These are phyloP conservation scores for Pythium chondricola DNA, from an alignment of 352 stramenopile genomes.

Conservation along the genomic window DNA sequence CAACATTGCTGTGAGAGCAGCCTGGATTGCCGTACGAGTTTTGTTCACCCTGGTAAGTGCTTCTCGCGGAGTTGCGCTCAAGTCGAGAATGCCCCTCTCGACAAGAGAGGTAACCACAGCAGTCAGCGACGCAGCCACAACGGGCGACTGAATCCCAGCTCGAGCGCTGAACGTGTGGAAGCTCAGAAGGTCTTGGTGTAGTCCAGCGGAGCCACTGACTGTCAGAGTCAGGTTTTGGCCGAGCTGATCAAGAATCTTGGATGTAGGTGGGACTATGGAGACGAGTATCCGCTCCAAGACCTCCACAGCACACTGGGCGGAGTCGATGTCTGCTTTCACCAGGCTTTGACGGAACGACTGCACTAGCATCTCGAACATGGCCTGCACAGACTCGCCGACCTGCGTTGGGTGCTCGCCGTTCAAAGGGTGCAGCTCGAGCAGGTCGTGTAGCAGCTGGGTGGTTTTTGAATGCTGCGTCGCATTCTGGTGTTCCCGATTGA, in stretches of 20 bases:
- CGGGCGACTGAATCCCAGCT: slow-evolving; percentile 7
- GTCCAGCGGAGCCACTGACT: neutral
- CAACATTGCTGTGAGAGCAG: too few relatives aligned
- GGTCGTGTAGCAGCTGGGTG: neutral
- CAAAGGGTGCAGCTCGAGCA: neutral
- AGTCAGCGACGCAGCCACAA: neutral
- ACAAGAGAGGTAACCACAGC: neutral
- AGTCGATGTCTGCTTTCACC: too few relatives aligned
- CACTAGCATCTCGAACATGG: neutral
- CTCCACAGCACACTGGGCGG: neutral
- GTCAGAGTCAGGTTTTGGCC: slow-evolving; percentile 13
- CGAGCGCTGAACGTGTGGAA: slow-evolving; percentile 13
- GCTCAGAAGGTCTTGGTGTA: slow-evolving; percentile 19
- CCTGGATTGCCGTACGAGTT: too few relatives aligned
- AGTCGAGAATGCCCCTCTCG: neutral
- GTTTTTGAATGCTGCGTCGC: neutral
- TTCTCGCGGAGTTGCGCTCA: neutral
- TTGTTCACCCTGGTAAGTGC: too few relatives aligned
- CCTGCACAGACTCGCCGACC: neutral
- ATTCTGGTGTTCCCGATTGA: neutral
- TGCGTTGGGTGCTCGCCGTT: neutral
- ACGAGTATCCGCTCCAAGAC: neutral
- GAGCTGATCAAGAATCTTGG: neutral
- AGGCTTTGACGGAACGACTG: neutral
- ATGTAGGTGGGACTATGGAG: neutral